These are phyloP conservation scores for Suhomyces wounanorum DNA, from an alignment of 1,139 yeast genomes.

Conservation along the genomic window DNA sequence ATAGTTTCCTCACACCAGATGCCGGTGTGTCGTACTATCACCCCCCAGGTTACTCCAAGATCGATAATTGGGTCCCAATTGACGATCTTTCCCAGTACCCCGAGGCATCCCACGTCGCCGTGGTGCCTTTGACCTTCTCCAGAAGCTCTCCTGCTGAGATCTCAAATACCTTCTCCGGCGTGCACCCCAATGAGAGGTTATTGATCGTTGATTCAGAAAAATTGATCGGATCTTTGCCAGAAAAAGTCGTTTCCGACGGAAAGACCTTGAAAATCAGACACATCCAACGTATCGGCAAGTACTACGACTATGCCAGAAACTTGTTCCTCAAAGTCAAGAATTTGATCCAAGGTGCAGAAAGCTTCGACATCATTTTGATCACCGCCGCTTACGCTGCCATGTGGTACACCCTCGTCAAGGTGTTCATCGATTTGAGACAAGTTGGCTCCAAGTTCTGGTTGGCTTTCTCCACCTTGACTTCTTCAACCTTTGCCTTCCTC, in stretches of 20 bases:
- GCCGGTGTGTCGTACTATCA: slow-evolving; percentile 43
- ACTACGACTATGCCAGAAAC: slow-evolving; percentile 58
- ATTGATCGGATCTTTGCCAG: slow-evolving; percentile 36
- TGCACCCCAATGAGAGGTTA: slow-evolving; percentile 38
- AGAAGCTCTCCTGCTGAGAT: slow-evolving; percentile 34
- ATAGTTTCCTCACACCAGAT: slow-evolving; percentile 23
- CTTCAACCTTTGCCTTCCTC: slow-evolving; percentile 84
- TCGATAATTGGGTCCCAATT: slow-evolving; percentile 45
- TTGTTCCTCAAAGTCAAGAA: slow-evolving; percentile 49
- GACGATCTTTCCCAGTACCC: slow-evolving; percentile 30
- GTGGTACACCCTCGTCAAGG: slow-evolving; percentile 80
- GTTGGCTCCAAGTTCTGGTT: slow-evolving; percentile 91
- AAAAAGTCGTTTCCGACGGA: slow-evolving; percentile 40
- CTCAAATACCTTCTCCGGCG: slow-evolving; percentile 34
- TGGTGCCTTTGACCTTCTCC: slow-evolving; percentile 60
- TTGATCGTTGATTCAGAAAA: slow-evolving; percentile 44
- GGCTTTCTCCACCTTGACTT: slow-evolving; percentile 76
- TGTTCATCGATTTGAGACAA: slow-evolving; percentile 77
- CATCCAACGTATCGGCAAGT: slow-evolving; percentile 62
- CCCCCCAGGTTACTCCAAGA: slow-evolving; percentile 40
- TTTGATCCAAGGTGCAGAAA: slow-evolving; percentile 75
- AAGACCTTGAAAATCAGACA: slow-evolving; percentile 68
- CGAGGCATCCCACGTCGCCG: slow-evolving; percentile 47
- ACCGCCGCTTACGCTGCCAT: slow-evolving; percentile 85
- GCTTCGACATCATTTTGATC: slow-evolving; percentile 80